Evolutionary conservation across 2,329 filamentous ascomycete species (phyloP), one percentile per base, ranked within the genome.

Genomic region (Tolypocladium endophyticum): DNA sequence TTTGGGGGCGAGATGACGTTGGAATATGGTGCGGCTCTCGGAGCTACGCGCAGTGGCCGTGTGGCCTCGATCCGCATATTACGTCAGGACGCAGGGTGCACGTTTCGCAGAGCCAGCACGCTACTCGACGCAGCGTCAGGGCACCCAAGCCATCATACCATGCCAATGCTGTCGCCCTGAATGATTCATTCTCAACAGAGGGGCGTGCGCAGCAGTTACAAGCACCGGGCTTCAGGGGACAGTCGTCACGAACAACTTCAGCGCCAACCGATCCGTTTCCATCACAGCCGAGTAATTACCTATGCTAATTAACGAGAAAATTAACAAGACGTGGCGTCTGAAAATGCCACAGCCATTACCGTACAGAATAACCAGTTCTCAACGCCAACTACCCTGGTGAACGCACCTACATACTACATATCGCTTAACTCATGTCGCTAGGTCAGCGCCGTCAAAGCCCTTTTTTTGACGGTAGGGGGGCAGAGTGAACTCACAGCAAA

Each of bases 401-500:
- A n/a, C n/a, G n/a, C n/a, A 43, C 6, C 20, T 43, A 23, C n/a
- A 28, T 4, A 28, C 18, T 47, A 47, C 23, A 20, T 28, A 7
- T 47, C 45, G 16, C 45, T 47, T 47, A 47, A 4, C 23, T 12
- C 45, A 47, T 47, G 12, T 47, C 45, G 16, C 45, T 47, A 18
- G 45, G 45, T 47, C 23, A 47, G 45, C 12, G 5, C 11, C 7
- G 45, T 47, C 23, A 47, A 23, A n/a, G n/a, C n/a, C n/a, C n/a
- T n/a, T 47, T 20, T 14, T 12, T 23, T 25, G 45, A 47, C n/a
- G 18, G 16, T 5, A 47, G 3, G 23, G 45, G 45, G 16, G 16
- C 23, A 16, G 23, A 11, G 8, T 4, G 9, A 1, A 74, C 76
- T 65, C 81, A 90, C 88, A 88, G 84, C 69, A 91, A 78, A 60